These are phyloP conservation scores for Alternaria viburni DNA, from an alignment of 2,329 filamentous ascomycete genomes.

Conservation along the genomic window DNA sequence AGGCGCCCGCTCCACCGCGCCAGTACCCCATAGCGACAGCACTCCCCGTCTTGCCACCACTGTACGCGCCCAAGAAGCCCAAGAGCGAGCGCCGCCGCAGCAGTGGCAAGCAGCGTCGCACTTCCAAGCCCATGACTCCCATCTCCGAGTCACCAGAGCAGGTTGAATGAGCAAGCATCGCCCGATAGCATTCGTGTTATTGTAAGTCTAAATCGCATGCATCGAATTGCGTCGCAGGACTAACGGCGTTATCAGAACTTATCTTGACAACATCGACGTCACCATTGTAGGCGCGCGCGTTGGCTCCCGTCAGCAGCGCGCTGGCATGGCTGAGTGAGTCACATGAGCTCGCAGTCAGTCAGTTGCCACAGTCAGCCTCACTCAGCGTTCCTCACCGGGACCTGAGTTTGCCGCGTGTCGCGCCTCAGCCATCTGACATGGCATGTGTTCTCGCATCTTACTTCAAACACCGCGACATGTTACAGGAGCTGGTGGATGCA, in stretches of 20 bases:
- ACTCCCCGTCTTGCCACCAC: conserved; percentile 47
- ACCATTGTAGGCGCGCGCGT: conserved; percentile 17
- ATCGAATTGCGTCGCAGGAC: conserved; percentile 2
- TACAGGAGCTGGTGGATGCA: background rate
- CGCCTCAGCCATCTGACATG: background rate
- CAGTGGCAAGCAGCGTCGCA: conserved; percentile 49
- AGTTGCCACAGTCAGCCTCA: conserved; percentile 1
- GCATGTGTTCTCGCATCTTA: background rate
- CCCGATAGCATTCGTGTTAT: background rate
- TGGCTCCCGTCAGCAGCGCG: conserved; percentile 1
- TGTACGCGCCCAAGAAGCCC: conserved; percentile 50
- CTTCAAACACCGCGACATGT: background rate
- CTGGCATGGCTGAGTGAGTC: conserved; percentile 9
- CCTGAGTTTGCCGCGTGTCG: conserved; percentile 1
- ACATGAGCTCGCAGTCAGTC: conserved; percentile 11
- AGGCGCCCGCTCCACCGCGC: conserved; percentile 50
- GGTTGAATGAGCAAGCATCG: conserved; percentile 40
- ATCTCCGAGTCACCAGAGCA: conserved; percentile 50
- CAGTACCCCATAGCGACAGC: conserved; percentile 44
- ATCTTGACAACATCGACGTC: conserved; percentile 16
- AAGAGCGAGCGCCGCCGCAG: conserved; percentile 50
- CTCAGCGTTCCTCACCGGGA: background rate
- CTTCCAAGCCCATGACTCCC: conserved; percentile 52
- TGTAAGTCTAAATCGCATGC: conserved; percentile 7
- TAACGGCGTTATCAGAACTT: conserved; percentile 12